These are phyloP conservation scores for Coemansia sp. DNA, from an alignment of 192 early-diverging fungal species.

Conservation along the genomic window DNA sequence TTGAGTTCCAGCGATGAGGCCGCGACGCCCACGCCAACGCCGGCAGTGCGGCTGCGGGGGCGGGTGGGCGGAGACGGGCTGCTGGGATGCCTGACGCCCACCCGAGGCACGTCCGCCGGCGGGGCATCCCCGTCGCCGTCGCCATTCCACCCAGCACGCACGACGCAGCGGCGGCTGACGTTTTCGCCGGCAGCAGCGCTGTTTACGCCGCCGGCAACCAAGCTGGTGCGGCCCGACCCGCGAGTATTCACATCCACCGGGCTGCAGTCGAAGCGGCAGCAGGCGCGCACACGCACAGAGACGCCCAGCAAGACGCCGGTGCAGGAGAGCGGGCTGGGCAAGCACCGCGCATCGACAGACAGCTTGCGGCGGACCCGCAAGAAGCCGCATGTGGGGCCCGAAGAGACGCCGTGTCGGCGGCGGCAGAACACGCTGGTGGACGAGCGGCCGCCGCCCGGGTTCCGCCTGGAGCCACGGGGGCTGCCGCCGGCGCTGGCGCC, in stretches of 20 bases:
- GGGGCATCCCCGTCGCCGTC: conserved; percentile 16
- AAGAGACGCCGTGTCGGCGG: conserved; percentile 40
- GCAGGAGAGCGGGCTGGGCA: conserved; percentile 33
- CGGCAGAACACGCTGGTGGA: conserved; percentile 53
- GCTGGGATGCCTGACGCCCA: conserved; percentile 27
- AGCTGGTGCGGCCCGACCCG: conserved; percentile 53
- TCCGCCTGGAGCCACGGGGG: conserved; percentile 17
- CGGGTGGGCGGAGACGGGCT: conserved; percentile 2
- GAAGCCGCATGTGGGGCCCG: conserved; percentile 39
- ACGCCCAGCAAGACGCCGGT: conserved; percentile 4
- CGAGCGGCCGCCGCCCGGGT: conserved; percentile 37
- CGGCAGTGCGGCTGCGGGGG: conserved; percentile 5
- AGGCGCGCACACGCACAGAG: conserved; percentile 31
- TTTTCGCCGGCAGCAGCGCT: conserved; percentile 36
- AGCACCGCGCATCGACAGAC: conserved; percentile 49
- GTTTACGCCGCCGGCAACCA: conserved; percentile 54
- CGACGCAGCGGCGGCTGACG: conserved; percentile 31
- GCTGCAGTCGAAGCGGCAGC: conserved; percentile 49
- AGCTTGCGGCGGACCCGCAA: conserved; percentile 48
- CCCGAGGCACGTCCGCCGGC: conserved; percentile 2
- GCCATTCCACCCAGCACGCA: conserved; percentile 20
- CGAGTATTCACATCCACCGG: conserved; percentile 52
- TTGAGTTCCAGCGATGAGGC: conserved; percentile 1
- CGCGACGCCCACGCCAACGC: conserved; percentile 16
- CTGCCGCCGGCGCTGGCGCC: conserved; percentile 38